Base-by-base conservation (phyloP, 257 asterid species). In the Solanum peruvianum region DNA sequence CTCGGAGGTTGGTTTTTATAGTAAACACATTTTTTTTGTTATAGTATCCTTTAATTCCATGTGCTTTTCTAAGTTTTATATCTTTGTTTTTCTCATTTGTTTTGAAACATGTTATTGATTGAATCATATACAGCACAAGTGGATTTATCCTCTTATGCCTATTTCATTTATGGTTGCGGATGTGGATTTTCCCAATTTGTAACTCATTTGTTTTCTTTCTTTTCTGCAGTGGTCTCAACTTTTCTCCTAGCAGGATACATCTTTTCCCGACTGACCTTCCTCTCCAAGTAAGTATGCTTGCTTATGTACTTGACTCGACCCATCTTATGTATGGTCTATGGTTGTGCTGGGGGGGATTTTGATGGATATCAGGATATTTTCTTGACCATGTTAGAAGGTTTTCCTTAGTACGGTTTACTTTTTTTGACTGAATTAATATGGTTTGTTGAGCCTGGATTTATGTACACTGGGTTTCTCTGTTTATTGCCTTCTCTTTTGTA, bases 251-350 rank as follows among this genome's bases (percentile, higher is more conserved):
- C 91, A 91, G 94, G 92, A 94, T 95, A 90, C 92, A 92, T 88
- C 91, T 96, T 86, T 96, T 93, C 89, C 91, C 95, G 1, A 94
- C 94, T 27, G 93, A 91, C 73, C 87, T 87, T 21, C 92, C 97
- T 84, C 47, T 76, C 58, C 92, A 94, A 75, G 98, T 96, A 90
- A 95, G 98, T 91, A 82, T 44, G 29, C 27, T 21, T 33, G 25
- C 49, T 77, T 66, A 47, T n/a, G 14, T 41, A 84, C 41, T 85
- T 62, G 39, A 23, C 64, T 52, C 73, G 14, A 42, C 58, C 45
- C 56, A 62, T 37, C n/a, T 73, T 23, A 39, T 72, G 29, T 64
- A 47, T 39, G 29, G 39, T 66, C 78, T 44, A 72, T 73, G 20
- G 10, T 60, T 80, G 70, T 39, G 62, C 2, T 29, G 44, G 69